Evolutionary conservation across 805 yeast genomes (phyloP), one percentile per base, ranked within the genome.

Genomic region (Ogataea nonfermentans): DNA sequence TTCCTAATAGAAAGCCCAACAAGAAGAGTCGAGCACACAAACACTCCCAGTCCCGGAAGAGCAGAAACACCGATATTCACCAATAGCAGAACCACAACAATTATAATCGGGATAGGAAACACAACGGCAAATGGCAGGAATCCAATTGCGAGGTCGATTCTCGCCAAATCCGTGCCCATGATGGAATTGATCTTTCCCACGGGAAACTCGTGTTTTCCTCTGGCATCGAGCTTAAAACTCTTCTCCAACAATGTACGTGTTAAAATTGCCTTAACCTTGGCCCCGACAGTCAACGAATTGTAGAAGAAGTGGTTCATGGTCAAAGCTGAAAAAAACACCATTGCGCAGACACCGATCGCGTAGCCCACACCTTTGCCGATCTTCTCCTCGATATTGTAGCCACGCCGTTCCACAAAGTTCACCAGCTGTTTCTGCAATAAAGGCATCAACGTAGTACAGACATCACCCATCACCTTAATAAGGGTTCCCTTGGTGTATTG

Each of bases 101-200:
- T 76, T 5, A 70, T 68, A 35, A 86, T 63, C 0, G 86, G 73
- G 5, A 82, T 65, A 0, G 87, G 84, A 57, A 81, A 80, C 1
- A 78, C 66, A 47, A 81, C 59, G 24, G 81, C 53, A 51, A 83
- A 78, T 11, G 86, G 86, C 52, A 81, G 78, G 44, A 79, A 81
- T 2, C 79, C 80, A 25, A 81, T 56, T 7, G 89, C 86, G 48
- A 84, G 72, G 59, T 86, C 95, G 23, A 88, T 70, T 58, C 95
- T 76, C 23, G 87, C 73, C 29, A 88, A 65, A 59, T 89, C 96
- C 0, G 95, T 79, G 40, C 90, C 84, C 65, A 88, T 78, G 56
- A 88, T 63, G 9, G 88, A 79, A 25, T 91, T 85, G 40, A 89
- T 72, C 45, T 78, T 80, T 41, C 93, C 86, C 25, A 76, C 70